Evolutionary conservation across 371 early-diverging fungal genomes (phyloP), one percentile per base, ranked within the genome.

Genomic region (Rhizomucor pusillus): DNA sequence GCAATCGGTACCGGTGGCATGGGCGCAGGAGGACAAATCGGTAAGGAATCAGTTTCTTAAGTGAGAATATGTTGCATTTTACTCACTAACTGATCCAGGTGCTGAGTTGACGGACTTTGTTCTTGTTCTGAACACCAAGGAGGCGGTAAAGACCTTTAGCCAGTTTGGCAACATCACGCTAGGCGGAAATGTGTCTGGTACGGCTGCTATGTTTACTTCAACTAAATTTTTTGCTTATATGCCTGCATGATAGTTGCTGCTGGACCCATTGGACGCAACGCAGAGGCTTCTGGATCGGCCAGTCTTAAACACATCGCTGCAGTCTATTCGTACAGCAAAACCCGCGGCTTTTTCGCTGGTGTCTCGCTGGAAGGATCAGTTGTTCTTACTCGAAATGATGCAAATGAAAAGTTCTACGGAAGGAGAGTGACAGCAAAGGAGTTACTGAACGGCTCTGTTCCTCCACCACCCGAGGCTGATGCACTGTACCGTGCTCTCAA

Each of bases 81-180:
- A 47, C 37, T 0, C 29, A 1, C 14, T 16, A 1, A 35, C 14
- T 37, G 2, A n/a, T 34, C 10, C 47, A 75, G 76, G 97, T 46
- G 94, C 92, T 18, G 94, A 97, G 68, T 62, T 95, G 59, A 95
- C 95, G 4, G 93, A 95, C 64, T 92, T 93, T 72, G 92, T 95
- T 11, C 85, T 94, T 54, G 80, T 95, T 12, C 76, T 96, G 33
- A 96, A 93, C 59, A 91, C 87, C 1, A 80, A 79, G 16, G 84
- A 77, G 5, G 93, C 95, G 19, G 94, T 97, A 36, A 89, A 88
- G 66, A 90, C 95, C 6, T 97, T 97, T 60, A 80, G 81, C 44
- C 81, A 88, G 44, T 92, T 91, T 49, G 95, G 96, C 14, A 95
- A 94, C 59, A 80, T 97, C 19, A 94, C 95, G 0, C 77, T 96